A percentile compares a stretch with the other conserved stretches of the same genome.
These are phyloP conservation scores for Phytophthora europaea DNA, from an alignment of 352 stramenopile species.

Conservation along the genomic window DNA sequence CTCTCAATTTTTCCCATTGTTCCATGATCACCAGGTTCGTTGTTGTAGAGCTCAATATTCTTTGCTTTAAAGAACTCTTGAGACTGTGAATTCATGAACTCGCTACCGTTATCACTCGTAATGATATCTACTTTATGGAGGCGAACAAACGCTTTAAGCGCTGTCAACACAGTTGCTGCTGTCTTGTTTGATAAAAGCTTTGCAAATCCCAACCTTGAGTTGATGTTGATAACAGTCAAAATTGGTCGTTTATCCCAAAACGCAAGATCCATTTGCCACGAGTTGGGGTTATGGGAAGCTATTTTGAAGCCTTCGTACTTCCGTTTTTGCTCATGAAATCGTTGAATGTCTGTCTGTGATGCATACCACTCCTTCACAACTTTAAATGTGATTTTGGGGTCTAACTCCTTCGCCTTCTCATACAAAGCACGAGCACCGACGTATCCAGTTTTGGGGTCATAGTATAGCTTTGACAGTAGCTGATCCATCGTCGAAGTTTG, in stretches of 20 bases:
- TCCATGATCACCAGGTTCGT: conserved; percentile 45
- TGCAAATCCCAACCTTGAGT: conserved; percentile 43
- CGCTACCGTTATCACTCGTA: conserved; percentile 50
- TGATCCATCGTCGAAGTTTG: too few relatives aligned
- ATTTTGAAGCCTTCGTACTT: too few relatives aligned
- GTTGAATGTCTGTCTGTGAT: too few relatives aligned
- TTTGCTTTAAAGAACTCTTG: conserved; percentile 40
- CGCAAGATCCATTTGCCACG: too few relatives aligned
- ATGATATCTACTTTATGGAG: too few relatives aligned
- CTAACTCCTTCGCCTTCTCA: too few relatives aligned
- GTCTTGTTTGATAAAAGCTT: conserved; percentile 47
- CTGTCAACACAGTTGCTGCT: conserved; percentile 31
- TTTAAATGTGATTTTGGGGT: too few relatives aligned
- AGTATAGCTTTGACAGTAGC: conserved; percentile 32
- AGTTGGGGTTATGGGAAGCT: too few relatives aligned
- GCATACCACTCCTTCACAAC: too few relatives aligned
- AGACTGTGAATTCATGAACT: conserved; percentile 47
- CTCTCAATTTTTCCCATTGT: conserved; percentile 57
- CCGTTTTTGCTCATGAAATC: too few relatives aligned
- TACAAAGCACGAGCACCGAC: neutral
- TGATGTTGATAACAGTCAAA: conserved; percentile 46
- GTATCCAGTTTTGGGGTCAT: conserved; percentile 44
- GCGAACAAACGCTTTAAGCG: conserved; percentile 17
- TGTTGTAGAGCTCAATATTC: conserved; percentile 52
- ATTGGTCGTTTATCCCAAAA: conserved; percentile 37